Evolutionary conservation across 2,329 filamentous ascomycete genomes (phyloP), one percentile per base, ranked within the genome.

Genomic region (Nectriaceae sp.): DNA sequence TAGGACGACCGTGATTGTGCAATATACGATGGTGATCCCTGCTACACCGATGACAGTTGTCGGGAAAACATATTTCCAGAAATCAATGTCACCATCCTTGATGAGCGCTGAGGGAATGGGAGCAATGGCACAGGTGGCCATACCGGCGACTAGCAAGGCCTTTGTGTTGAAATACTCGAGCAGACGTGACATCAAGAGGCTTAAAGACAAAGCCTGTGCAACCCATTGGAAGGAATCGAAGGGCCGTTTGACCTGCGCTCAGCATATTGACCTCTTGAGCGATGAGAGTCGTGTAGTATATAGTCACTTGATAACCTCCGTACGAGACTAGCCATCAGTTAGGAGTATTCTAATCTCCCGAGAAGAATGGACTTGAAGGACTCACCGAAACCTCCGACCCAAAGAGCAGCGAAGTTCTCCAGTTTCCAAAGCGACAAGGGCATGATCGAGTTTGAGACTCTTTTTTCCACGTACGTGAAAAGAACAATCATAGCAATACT

Each of bases 341-440:
- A 1, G 18, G 11, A 10, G 20, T 4, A 4, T 24, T 37, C 16
- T 16, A 40, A 11, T n/a, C 5, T 41, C 11, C 2, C n/a, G 22
- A 8, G 6, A 15, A 15, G 15, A 8, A 8, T 8, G 26, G 15
- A 31, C 6, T 11, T 18, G 11, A 13, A 22, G n/a, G n/a, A 8
- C 45, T 47, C 24, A 47, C 45, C 46, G 20, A 75, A 75, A 1
- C 72, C 72, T 13, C 70, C 65, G 20, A 75, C 62, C 73, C 73
- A 75, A 0, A 75, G 58, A 3, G 69, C 70, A 5, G 71, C 72
- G 46, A 75, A 75, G 50, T 75, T 75, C 21, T 65, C 66, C 16
- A 75, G 65, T 40, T 71, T 75, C 73, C 73, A 75, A 6, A 75
- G 51, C 0, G 69, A 71, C 2, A 75, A 56, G 0, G 73, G 73